Conservation (phyloP, 345 rosid species). For the Erucastrum elatum region DNA sequence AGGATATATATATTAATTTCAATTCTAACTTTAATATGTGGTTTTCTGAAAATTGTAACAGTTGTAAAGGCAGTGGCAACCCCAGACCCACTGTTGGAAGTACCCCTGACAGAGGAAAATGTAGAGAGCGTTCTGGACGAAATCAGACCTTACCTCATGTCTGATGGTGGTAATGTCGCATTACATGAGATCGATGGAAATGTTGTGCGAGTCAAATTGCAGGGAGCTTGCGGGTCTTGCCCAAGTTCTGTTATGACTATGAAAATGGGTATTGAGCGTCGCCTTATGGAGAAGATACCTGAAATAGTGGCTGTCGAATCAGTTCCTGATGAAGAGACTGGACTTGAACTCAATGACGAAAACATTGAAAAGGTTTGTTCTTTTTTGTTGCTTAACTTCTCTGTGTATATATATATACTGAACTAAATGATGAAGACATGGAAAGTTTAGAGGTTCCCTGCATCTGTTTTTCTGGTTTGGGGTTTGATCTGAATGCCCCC, state of each 20-base stretch:
- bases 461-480: background rate
- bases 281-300: constrained; percentile 96
- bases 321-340: constrained; percentile 82
- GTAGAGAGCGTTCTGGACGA: constrained; percentile 85
- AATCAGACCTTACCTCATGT: constrained; percentile 83
- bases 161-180: constrained; percentile 96
- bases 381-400: background rate
- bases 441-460: too few relatives aligned
- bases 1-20: too few relatives aligned
- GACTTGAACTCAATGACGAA: constrained; percentile 85
- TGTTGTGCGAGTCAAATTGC: constrained; percentile 79
- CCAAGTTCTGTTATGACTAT: constrained; percentile 84
- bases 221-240: constrained; percentile 99
- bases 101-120: constrained; percentile 81
- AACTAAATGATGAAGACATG: background rate
- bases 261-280: constrained; percentile 97
- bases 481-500: background rate
- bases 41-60: constrained; percentile 22
- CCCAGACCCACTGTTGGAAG: constrained; percentile 67
- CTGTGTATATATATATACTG: background rate
- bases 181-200: constrained; percentile 96
- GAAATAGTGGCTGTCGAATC: constrained; percentile 92
- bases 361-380: constrained; percentile 78
- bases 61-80: constrained; percentile 84
- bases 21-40: background rate